Evolutionary conservation across 1,139 yeast species (phyloP), one percentile per base, ranked within the genome.

Genomic region (Hansenula lynferdii): DNA sequence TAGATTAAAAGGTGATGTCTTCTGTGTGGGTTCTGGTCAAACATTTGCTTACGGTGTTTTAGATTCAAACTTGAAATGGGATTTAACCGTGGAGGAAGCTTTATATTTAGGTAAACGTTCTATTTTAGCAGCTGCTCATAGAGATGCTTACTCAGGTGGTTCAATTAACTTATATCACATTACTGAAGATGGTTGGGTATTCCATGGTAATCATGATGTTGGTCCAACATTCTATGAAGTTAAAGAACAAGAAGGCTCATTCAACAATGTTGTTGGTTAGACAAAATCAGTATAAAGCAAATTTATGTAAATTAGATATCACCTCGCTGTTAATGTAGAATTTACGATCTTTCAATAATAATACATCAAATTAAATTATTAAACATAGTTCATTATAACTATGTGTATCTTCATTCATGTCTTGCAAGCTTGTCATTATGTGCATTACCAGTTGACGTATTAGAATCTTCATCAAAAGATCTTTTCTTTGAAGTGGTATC

Each of bases 21-120:
- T 94, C 65, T 89, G 97, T 71, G 99, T 92, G 26, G 99, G 99
- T 35, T 90, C 97, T 1, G 99, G 99, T 65, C 98, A 92, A 67
- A 92, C 98, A 1, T 92, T 92, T 66, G 99, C 99, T n/a, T 92
- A 92, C 58, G 98, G 99, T 72, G 98, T 92, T 20, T 72, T 92
- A 50, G 99, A 92, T 62, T 77, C 95, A 27, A 89, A 85, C 53
- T 85, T 87, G 66, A 76, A 73, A 53, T 87, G 96, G 95, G 97
- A 90, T 56, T 66, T 90, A 49, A 60, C 85, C 1, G 94, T 85
- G 8, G 97, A 92, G 48, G 97, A 92, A 45, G 98, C 98, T 5
- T 73, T 94, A 49, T 85, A 84, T 55, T 74, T 92, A 49, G 99
- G 98, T 48, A 90, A 90, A 67, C 81, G 99, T 65, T 82, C 96